Percentiles rank a stretch among this genome's conserved stretches.
Evolutionary conservation across 73 alveolate genomes (phyloP).

Genomic region (Tetrahymena borealis): DNA sequence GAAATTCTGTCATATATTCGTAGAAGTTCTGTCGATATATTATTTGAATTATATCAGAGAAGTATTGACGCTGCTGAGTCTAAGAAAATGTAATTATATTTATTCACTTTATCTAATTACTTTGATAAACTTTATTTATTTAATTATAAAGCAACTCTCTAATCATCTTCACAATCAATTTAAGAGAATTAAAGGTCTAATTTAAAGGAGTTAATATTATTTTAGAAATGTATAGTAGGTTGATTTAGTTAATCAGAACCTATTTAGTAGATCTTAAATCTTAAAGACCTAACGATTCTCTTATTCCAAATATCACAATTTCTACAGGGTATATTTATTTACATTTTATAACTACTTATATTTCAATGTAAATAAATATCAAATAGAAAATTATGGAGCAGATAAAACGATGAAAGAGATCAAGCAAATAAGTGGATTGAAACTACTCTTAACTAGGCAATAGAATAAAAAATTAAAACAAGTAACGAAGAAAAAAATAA

Average conservation of each 20-base stretch:
- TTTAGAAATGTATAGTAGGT: neutral
- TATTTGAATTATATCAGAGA: neutral
- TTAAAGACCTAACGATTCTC: neutral
- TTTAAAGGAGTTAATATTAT: neutral
- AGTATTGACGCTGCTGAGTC: neutral
- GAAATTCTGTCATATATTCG: neutral
- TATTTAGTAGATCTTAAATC: neutral
- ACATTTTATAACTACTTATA: neutral
- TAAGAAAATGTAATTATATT: neutral
- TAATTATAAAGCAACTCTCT: neutral
- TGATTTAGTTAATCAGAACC: neutral
- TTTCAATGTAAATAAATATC: neutral
- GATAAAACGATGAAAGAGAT: constrained; percentile 11
- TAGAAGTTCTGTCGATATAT: neutral
- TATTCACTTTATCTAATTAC: neutral
- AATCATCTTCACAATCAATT: neutral
- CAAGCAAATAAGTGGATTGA: constrained; percentile 38
- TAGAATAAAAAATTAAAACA: constrained; percentile 25
- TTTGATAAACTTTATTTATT: neutral
- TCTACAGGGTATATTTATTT: neutral
- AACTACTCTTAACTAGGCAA: constrained; percentile 22
- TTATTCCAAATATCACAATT: neutral
- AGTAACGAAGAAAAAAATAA: constrained; percentile 17
- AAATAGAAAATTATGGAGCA: neutral
- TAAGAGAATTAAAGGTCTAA: neutral